A percentile compares a stretch with the other conserved stretches of the same genome.
These are phyloP conservation scores for Rhodotorula sp. DNA, from an alignment of 1,284 basidiomycete genomes.

Conservation along the genomic window DNA sequence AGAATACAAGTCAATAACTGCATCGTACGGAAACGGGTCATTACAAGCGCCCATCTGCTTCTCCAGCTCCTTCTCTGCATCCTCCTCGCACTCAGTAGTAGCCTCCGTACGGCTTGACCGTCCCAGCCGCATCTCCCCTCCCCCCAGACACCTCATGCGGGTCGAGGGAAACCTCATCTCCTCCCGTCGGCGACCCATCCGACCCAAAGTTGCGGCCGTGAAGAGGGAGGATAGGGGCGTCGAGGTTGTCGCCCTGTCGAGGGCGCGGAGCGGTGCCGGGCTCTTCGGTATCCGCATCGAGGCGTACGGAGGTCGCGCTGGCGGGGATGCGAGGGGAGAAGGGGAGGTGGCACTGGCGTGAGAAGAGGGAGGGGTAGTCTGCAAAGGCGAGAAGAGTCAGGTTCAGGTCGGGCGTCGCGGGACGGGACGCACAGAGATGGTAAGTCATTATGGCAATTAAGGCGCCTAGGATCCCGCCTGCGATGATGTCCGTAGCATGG, in stretches of 20 bases:
- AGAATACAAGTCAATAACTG: no score
- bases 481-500: slow-evolving; percentile 51
- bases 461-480: slow-evolving; percentile 48
- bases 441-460: slow-evolving; percentile 44
- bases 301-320: not conserved
- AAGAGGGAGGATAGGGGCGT: not conserved
- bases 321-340: slow-evolving; percentile 61
- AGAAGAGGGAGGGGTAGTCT: slow-evolving; percentile 66
- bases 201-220: not conserved
- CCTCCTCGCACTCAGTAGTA: not conserved
- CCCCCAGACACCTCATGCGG: not conserved
- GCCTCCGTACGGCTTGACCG: not conserved
- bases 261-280: not conserved
- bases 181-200: not conserved
- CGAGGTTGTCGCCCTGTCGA: not conserved
- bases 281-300: not conserved
- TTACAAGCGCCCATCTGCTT: not conserved
- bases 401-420: no score
- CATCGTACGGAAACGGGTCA: no score
- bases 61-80: not conserved
- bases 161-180: no score
- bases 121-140: not conserved
- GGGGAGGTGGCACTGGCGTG: slow-evolving; percentile 65
- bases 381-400: not conserved
- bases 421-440: slow-evolving; percentile 38